Conservation (phyloP, 495 filamentous ascomycete species). For the Geoglossum glabrum region DNA sequence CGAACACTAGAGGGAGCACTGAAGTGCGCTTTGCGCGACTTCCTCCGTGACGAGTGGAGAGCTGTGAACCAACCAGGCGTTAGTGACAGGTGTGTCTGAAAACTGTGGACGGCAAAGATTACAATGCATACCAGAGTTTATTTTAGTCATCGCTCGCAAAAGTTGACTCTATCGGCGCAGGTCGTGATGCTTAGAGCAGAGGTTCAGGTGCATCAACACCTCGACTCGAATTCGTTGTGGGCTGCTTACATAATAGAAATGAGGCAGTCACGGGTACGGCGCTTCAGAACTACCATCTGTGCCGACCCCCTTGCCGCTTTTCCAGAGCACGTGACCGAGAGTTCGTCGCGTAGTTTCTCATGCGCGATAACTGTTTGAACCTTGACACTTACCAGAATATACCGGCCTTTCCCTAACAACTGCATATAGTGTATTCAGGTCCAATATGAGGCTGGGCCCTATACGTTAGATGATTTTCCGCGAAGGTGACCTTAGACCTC, state of each 20-base stretch:
- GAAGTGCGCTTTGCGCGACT: constrained; percentile 97
- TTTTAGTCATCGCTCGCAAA: constrained; percentile 33
- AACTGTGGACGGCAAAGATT: constrained; percentile 19
- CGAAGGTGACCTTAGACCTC: too few species aligned
- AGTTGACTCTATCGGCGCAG: neutral
- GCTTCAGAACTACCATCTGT: neutral
- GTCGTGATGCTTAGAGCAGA: neutral
- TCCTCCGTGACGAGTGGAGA: constrained; percentile 71
- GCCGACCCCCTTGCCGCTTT: neutral
- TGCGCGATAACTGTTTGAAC: too few species aligned
- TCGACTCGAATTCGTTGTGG: neutral
- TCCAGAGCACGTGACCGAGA: neutral
- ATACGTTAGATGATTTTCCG: neutral
- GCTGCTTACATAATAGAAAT: neutral
- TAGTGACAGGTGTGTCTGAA: constrained; percentile 7
- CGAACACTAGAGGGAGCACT: constrained; percentile 74
- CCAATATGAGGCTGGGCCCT: too few species aligned
- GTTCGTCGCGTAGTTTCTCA: neutral
- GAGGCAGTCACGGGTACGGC: neutral
- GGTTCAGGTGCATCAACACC: neutral
- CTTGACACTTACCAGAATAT: too few species aligned
- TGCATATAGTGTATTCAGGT: neutral
- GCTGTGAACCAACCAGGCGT: constrained; percentile 21
- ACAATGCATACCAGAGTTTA: constrained; percentile 26
- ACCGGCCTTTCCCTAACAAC: too few species aligned